Conservation (phyloP, 2,329 filamentous ascomycete genomes). For the Aureobasidium sp. region DNA sequence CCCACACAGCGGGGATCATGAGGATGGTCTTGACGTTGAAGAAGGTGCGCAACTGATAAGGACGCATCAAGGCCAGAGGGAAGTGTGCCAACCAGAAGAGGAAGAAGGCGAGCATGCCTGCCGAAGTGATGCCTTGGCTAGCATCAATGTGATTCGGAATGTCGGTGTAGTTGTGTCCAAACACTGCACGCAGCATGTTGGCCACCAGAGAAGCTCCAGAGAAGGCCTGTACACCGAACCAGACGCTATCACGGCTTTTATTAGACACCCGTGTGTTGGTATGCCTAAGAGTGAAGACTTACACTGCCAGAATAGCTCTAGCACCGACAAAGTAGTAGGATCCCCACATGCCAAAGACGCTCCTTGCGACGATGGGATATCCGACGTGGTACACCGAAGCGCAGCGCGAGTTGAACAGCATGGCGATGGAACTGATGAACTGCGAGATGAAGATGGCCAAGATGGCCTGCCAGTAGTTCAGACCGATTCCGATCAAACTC, state of each 20-base stretch:
- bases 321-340: slow-evolving; percentile 39
- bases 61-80: slow-evolving; percentile 37
- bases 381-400: slow-evolving; percentile 40
- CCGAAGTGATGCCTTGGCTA: slow-evolving; percentile 35
- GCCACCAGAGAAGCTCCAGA: slow-evolving; percentile 23
- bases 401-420: slow-evolving; percentile 40
- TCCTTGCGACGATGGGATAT: slow-evolving; percentile 35
- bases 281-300: background rate
- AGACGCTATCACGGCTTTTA: slow-evolving; percentile 1
- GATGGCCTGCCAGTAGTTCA: slow-evolving; percentile 42
- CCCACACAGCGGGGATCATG: slow-evolving; percentile 46
- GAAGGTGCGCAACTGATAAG: slow-evolving; percentile 40
- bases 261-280: background rate
- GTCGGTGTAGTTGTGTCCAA: slow-evolving; percentile 30
- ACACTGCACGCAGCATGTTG: slow-evolving; percentile 28
- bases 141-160: slow-evolving; percentile 32
- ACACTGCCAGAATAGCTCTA: slow-evolving; percentile 34
- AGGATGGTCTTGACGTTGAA: slow-evolving; percentile 41
- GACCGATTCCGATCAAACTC: slow-evolving; percentile 36
- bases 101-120: slow-evolving; percentile 31
- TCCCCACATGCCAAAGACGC: slow-evolving; percentile 38
- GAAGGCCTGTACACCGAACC: slow-evolving; percentile 19
- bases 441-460: slow-evolving; percentile 40
- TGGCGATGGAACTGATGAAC: slow-evolving; percentile 37
- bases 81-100: slow-evolving; percentile 28